Conservation (phyloP, 2,329 filamentous ascomycete species). For the Alternaria consortialis region DNA sequence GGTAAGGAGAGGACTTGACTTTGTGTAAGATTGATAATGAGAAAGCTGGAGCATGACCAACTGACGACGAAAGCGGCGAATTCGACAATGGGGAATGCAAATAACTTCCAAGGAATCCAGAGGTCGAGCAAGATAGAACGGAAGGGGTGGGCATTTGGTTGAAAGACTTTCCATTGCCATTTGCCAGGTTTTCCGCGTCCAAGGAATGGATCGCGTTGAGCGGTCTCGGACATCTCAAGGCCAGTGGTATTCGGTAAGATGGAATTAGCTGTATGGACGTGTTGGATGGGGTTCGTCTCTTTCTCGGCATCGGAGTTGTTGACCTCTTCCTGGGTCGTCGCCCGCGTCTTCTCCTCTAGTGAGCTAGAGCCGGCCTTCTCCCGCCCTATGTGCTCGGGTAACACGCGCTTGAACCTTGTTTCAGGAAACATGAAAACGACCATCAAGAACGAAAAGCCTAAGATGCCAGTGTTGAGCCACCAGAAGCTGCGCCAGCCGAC, state of each 20-base stretch:
- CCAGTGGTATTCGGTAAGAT: constrained; percentile 31
- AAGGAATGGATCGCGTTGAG: constrained; percentile 63
- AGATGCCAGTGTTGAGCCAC: constrained; percentile 69
- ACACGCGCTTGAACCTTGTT: constrained; percentile 65
- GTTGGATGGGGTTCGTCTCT: constrained; percentile 36
- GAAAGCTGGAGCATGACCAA: constrained; percentile 66
- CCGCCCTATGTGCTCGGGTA: constrained; percentile 40
- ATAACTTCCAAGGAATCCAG: constrained; percentile 69
- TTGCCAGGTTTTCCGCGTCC: constrained; percentile 65
- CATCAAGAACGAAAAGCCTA: constrained; percentile 61
- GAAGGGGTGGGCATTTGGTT: constrained; percentile 57
- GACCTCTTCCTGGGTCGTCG: constrained; percentile 21
- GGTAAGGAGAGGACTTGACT: constrained; percentile 64
- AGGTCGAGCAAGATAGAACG: constrained; percentile 62
- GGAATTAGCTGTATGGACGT: constrained; percentile 30
- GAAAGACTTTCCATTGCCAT: constrained; percentile 64
- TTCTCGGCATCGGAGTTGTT: constrained; percentile 25
- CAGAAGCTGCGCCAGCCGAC: constrained; percentile 70
- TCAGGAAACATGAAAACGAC: constrained; percentile 70
- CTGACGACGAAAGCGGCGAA: constrained; percentile 69
- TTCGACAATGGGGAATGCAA: constrained; percentile 69
- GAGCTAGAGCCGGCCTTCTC: constrained; percentile 9
- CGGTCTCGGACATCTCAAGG: constrained; percentile 46
- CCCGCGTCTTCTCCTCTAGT: constrained; percentile 31
- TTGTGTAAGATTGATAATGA: constrained; percentile 69